Evolutionary conservation across 768 basidiomycete species (phyloP), one percentile per base, ranked within the genome.

Genomic region (Phaeolepiota aurea): DNA sequence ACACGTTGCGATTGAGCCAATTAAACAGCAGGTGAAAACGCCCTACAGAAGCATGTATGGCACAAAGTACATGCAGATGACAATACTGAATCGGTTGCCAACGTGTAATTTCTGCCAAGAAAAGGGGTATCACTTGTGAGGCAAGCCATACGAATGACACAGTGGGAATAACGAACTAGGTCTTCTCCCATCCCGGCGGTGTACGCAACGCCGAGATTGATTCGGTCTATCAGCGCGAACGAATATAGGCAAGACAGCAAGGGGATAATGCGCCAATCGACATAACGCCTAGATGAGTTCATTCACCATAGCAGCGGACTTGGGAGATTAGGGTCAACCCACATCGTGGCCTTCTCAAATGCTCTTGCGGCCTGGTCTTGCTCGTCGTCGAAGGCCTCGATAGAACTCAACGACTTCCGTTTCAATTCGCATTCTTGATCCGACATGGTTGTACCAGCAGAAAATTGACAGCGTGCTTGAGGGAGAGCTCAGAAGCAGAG

Each of bases 1-100:
- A n/a, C 3, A 46, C 38, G 48, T 41, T 10, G 38, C 21, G 15
- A n/a, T n/a, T n/a, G n/a, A n/a, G n/a, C n/a, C n/a, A n/a, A n/a
- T n/a, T n/a, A n/a, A n/a, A 19, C 25, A 20, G 20, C 12, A 28
- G 25, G 32, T 19, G 32, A 13, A 25, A 18, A 14, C 13, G 20
- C 18, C 53, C 25, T 22, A 69, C 70, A 71, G 50, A 4, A 71
- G 38, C 37, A 67, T 63, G 44, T 71, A 72, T 10, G 69, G 70
- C 4, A 69, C 58, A 44, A 70, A 71, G 38, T 68, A 70, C 10
- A 69, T 45, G 38, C 63, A 66, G 19, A 64, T 66, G 13, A 60
- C 62, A 36, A 70, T 65, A 43, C 61, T 69, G 47, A 57, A 70
- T 25, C 70, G 57, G 9, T 50, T 50, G 9, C 62, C 61, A 39